These are phyloP conservation scores for Cercis canadensis DNA, from an alignment of 306 rosid species.

Conservation along the genomic window DNA sequence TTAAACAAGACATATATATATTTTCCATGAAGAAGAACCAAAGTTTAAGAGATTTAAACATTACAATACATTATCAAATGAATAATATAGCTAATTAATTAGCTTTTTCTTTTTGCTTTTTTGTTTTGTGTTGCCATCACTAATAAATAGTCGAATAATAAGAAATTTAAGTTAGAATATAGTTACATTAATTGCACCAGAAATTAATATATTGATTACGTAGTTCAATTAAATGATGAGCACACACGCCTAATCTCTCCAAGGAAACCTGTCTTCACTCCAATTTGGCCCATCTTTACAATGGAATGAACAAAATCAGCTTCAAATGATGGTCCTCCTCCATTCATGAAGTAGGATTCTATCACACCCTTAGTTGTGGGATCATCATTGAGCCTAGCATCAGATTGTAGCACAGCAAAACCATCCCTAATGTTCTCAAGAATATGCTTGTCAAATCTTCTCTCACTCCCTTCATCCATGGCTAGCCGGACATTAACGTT, in stretches of 20 bases:
- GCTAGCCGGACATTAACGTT: constrained; percentile 53
- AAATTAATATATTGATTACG: too few species aligned
- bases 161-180: too few species aligned
- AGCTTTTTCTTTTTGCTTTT: too few species aligned
- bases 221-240: constrained; percentile 44
- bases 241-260: constrained; percentile 71
- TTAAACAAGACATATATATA: too few species aligned
- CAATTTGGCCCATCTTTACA: constrained; percentile 80
- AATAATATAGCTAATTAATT: too few species aligned
- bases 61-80: too few species aligned
- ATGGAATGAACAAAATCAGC: constrained; percentile 66
- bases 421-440: constrained; percentile 71
- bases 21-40: too few species aligned
- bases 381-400: constrained; percentile 75
- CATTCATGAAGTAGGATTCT: constrained; percentile 60
- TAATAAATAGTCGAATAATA: too few species aligned
- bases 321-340: constrained; percentile 64
- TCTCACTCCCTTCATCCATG: constrained; percentile 61
- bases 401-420: constrained; percentile 80
- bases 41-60: too few species aligned
- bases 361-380: constrained; percentile 46
- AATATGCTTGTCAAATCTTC: constrained; percentile 59
- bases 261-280: constrained; percentile 65
- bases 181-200: too few species aligned
- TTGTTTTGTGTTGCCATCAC: too few species aligned